These are phyloP conservation scores for Penicillium griseofulvum DNA, from an alignment of 2,329 filamentous ascomycete genomes.

Conservation along the genomic window DNA sequence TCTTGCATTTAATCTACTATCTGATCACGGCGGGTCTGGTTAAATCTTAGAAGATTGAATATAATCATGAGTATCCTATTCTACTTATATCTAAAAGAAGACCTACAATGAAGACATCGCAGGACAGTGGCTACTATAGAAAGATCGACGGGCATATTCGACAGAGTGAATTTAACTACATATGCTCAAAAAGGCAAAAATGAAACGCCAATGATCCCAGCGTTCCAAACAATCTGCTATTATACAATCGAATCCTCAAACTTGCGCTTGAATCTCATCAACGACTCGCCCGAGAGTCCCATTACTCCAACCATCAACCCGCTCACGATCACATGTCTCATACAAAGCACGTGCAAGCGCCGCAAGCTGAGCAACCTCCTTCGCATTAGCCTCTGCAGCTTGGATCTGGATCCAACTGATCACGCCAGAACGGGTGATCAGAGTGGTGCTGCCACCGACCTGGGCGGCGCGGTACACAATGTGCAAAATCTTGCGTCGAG, in stretches of 20 bases:
- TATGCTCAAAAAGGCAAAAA: neutral
- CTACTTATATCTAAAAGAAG: no score
- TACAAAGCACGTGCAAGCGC: slow-evolving; percentile 60
- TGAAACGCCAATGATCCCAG: neutral
- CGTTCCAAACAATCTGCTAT: neutral
- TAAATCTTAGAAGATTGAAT: neutral
- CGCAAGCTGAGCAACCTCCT: slow-evolving; percentile 44
- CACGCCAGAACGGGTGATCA: slow-evolving; percentile 72
- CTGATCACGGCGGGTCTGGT: no score
- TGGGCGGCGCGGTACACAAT: slow-evolving; percentile 64
- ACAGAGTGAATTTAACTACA: neutral
- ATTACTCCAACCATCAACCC: slow-evolving; percentile 65
- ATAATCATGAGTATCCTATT: no score
- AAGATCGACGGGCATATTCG: neutral
- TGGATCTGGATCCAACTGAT: slow-evolving; percentile 71
- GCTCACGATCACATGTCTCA: slow-evolving; percentile 65
- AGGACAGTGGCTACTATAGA: no score
- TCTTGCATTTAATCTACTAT: no score
- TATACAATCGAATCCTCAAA: slow-evolving; percentile 3
- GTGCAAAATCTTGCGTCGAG: slow-evolving; percentile 62
- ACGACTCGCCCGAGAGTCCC: slow-evolving; percentile 41
- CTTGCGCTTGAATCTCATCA: slow-evolving; percentile 15
- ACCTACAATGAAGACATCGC: no score
- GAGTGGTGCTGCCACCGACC: slow-evolving; percentile 72
- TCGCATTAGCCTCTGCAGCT: slow-evolving; percentile 50